These are phyloP conservation scores for Davidsoniella neocaledoniae DNA, from an alignment of 2,329 filamentous ascomycete genomes.

Conservation along the genomic window DNA sequence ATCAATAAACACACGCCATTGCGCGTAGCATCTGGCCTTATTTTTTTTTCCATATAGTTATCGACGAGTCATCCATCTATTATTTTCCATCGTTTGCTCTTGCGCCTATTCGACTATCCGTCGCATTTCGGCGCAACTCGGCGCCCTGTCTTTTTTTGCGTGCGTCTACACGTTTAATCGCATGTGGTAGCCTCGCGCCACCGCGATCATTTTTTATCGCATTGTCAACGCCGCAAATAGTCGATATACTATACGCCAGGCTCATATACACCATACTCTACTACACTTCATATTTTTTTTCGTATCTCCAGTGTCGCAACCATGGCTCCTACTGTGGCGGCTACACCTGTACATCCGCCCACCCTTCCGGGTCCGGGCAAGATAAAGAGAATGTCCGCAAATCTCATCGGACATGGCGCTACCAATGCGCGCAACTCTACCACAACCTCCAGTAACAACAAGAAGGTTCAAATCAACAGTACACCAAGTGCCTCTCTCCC, in stretches of 20 bases:
- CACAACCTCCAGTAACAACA: conserved; percentile 38
- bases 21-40: background rate
- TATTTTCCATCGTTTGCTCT: background rate
- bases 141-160: conserved; percentile 3
- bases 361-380: conserved; percentile 26
- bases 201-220: background rate
- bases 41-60: background rate
- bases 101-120: conserved; percentile 6
- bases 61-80: background rate
- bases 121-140: conserved; percentile 10
- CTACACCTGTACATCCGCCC: conserved; percentile 26
- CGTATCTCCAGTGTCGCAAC: conserved; percentile 5
- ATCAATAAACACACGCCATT: too few species aligned
- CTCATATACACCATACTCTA: background rate
- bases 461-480: conserved; percentile 31
- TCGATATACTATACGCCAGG: background rate
- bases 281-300: background rate
- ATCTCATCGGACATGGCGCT: conserved; percentile 43
- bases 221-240: background rate
- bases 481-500: conserved; percentile 25
- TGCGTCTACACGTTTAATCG: background rate
- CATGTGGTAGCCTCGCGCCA: conserved; percentile 5
- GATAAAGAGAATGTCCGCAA: conserved; percentile 50
- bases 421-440: conserved; percentile 44
- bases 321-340: conserved; percentile 41